Evolutionary conservation across 495 filamentous ascomycete genomes (phyloP), one percentile per base, ranked within the genome.

Genomic region (Trichoderma erinaceum): DNA sequence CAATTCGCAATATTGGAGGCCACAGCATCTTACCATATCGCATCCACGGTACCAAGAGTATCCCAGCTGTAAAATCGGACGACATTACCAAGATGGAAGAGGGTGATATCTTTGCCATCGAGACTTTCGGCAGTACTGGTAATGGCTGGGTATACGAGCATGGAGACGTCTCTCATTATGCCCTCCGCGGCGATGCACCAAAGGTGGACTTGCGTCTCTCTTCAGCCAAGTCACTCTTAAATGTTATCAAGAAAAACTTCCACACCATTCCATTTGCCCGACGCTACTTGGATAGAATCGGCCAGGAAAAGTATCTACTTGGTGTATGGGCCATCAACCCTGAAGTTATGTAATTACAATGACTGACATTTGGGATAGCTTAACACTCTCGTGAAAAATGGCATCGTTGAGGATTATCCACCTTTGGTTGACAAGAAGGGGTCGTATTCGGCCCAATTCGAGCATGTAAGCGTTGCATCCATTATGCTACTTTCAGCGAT

Each of bases 51-150:
- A 77, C 75, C 74, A 97, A 96, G 83, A 92, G 89, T 76, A 88
- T 97, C 35, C 92, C 92, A 3, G 92, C 96, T 71, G 90, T 96
- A 27, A 96, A 96, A 81, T 85, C 84, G 66, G 81, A 80, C 66
- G 89, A 92, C 71, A 83, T 84, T 72, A 93, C 90, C 41, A 93
- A 91, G 79, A 97, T 97, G 92, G 92, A 96, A 81, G 92, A 96
- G 76, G 92, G 92, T 29, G 92, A 97, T 73, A 85, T 90, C 15
- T 97, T 94, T 75, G 92, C 92, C 58, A 95, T 97, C 70, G 92
- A 96, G 77, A 96, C 93, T 5, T 97, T 96, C 71, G 92, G 92
- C 58, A 94, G 88, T 79, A 97, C 93, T 66, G 92, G 93, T 71
- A 93, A 91, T 75, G 92, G 89, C 65, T 88, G 88, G 74, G 88